These are phyloP conservation scores for Globisporangium spinosum DNA, from an alignment of 352 stramenopile genomes.

Conservation along the genomic window DNA sequence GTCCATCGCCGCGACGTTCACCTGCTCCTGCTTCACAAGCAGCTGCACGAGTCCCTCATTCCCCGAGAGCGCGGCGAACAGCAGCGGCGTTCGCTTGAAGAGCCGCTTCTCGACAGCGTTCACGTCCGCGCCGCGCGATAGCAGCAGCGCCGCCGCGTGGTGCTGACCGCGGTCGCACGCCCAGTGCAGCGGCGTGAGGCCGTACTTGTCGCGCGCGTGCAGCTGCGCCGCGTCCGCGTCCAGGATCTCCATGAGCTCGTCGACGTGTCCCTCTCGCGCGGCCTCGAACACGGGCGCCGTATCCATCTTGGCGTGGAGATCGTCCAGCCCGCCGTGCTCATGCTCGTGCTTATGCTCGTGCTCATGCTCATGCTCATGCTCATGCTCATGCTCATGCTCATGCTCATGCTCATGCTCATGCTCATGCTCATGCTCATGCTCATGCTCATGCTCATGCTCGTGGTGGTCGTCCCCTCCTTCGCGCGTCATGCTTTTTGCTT, in stretches of 20 bases:
- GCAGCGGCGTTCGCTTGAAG: conserved; percentile 63
- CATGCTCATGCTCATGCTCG: background rate
- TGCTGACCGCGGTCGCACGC: conserved; percentile 52
- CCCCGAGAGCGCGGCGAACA: conserved; percentile 53
- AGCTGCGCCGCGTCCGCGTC: conserved; percentile 27
- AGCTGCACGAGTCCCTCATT: conserved; percentile 30
- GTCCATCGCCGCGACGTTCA: conserved; percentile 37
- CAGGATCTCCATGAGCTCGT: conserved; percentile 35
- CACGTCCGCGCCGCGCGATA: conserved; percentile 38
- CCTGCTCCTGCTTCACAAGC: conserved; percentile 35
- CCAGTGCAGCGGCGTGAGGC: conserved; percentile 70
- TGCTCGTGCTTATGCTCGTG: conserved; percentile 1
- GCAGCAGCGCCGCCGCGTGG: conserved; percentile 26
- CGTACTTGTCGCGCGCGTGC: conserved; percentile 58
- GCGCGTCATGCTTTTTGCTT: background rate
- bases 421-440: conserved; percentile 18
- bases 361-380: conserved; percentile 1
- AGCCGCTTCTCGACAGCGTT: conserved; percentile 59
- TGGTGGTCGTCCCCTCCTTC: background rate
- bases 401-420: conserved; percentile 2
- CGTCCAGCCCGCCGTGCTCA: conserved; percentile 50
- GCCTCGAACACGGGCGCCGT: conserved; percentile 56
- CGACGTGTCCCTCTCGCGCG: conserved; percentile 42
- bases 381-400: conserved; percentile 3
- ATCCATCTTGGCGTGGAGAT: conserved; percentile 60